phyloP scores from a whole-genome alignment of 192 early-diverging fungal species.

The Gaertneriomyces semiglobifer region DNA sequence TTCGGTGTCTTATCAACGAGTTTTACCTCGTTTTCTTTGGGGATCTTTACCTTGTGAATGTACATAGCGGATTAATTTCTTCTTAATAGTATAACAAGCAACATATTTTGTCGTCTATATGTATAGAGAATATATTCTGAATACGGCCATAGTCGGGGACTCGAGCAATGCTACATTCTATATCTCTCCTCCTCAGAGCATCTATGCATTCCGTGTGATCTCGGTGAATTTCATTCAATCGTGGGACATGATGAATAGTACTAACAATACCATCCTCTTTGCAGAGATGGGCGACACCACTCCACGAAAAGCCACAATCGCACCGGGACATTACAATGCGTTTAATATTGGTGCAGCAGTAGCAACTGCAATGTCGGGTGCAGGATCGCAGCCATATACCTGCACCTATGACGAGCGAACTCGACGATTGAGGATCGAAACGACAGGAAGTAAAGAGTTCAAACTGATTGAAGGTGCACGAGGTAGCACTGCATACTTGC shows the following conservation, averaged over 20 bases:
- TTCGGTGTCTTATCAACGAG: neutral
- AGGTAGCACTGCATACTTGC: neutral
- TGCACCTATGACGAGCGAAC: neutral
- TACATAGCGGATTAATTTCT: neutral
- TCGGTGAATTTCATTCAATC: conserved; percentile 8
- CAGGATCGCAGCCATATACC: neutral
- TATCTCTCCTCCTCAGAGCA: neutral
- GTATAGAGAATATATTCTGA: neutral
- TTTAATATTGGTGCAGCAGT: neutral
- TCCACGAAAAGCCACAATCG: neutral
- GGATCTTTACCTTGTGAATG: conserved; percentile 14
- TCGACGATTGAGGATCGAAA: neutral
- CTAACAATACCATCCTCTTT: neutral
- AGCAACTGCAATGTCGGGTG: neutral
- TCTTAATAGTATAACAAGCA: neutral
- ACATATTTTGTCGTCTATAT: neutral
- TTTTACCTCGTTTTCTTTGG: neutral
- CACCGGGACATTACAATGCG: neutral
- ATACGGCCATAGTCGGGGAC: neutral
- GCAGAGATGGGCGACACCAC: neutral
- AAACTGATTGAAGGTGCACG: neutral
- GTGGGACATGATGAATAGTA: neutral
- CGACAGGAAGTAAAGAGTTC: conserved; percentile 3
- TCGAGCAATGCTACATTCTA: neutral
- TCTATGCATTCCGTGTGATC: conserved; percentile 5